Evolutionary conservation across 2,329 filamentous ascomycete species (phyloP).

Genomic region (Diplodia seriata): DNA sequence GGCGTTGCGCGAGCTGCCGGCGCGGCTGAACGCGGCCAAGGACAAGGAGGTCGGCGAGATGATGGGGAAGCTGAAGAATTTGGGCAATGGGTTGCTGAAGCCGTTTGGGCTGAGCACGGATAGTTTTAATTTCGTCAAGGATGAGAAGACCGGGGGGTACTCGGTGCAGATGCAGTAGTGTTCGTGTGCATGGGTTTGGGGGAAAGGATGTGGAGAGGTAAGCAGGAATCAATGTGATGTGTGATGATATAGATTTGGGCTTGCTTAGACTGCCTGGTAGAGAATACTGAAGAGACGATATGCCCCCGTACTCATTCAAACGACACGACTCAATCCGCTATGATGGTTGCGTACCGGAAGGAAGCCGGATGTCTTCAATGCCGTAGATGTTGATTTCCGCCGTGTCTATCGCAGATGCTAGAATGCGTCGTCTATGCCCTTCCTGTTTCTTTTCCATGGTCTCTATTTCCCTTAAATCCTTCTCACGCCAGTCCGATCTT

Average conservation of each 20-base stretch:
- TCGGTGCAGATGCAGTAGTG: constrained; percentile 82
- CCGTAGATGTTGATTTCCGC: neutral
- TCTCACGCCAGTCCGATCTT: too few species aligned
- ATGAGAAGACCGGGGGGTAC: constrained; percentile 88
- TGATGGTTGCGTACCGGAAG: neutral
- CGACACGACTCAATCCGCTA: too few species aligned
- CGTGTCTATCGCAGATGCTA: neutral
- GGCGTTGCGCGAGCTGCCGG: constrained; percentile 71
- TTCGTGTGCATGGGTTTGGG: too few species aligned
- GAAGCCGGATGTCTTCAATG: neutral
- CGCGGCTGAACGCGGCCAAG: constrained; percentile 75
- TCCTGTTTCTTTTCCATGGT: too few species aligned
- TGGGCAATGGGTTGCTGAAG: constrained; percentile 90
- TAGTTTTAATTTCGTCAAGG: constrained; percentile 93
- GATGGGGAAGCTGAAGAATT: constrained; percentile 93
- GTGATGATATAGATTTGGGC: neutral
- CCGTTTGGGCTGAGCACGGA: constrained; percentile 94
- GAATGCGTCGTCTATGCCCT: neutral
- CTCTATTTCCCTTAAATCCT: neutral
- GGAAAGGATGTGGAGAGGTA: neutral
- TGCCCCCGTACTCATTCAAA: neutral
- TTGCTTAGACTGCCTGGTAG: neutral
- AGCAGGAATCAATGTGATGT: neutral
- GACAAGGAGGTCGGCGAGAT: constrained; percentile 92
- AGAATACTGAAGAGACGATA: neutral